Evolutionary conservation across 176 grass and related monocot species (phyloP).

Genomic region (Chloris gayana): DNA sequence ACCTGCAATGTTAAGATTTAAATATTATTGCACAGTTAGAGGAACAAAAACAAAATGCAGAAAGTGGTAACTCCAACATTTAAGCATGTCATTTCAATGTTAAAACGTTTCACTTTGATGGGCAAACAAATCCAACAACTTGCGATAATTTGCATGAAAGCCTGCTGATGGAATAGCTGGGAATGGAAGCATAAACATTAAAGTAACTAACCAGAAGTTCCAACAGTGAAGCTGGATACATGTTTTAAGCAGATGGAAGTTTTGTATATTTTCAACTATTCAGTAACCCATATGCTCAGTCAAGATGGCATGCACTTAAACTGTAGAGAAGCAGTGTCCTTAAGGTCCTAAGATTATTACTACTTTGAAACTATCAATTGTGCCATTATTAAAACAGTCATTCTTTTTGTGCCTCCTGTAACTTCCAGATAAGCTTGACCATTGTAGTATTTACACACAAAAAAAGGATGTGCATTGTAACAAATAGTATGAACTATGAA

Average conservation of each 20-base stretch:
- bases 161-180: neutral
- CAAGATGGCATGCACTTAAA: neutral
- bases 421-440: neutral
- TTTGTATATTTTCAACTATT: neutral
- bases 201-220: constrained; percentile 4
- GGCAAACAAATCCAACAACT: neutral
- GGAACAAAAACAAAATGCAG: constrained; percentile 7
- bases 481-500: constrained; percentile 1
- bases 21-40: constrained; percentile 27
- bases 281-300: neutral
- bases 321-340: constrained; percentile 13
- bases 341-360: neutral
- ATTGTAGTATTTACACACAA: neutral
- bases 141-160: neutral
- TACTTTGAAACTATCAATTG: neutral
- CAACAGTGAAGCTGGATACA: neutral
- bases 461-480: constrained; percentile 9
- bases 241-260: constrained; percentile 5
- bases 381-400: neutral
- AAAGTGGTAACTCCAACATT: neutral
- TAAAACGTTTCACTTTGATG: neutral
- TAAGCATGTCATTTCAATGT: neutral
- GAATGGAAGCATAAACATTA: constrained; percentile 15
- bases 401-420: neutral
- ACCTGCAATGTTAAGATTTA: constrained; percentile 63